These are phyloP conservation scores for Colletotrichum tanaceti DNA, from an alignment of 2,329 filamentous ascomycete species.

Conservation along the genomic window DNA sequence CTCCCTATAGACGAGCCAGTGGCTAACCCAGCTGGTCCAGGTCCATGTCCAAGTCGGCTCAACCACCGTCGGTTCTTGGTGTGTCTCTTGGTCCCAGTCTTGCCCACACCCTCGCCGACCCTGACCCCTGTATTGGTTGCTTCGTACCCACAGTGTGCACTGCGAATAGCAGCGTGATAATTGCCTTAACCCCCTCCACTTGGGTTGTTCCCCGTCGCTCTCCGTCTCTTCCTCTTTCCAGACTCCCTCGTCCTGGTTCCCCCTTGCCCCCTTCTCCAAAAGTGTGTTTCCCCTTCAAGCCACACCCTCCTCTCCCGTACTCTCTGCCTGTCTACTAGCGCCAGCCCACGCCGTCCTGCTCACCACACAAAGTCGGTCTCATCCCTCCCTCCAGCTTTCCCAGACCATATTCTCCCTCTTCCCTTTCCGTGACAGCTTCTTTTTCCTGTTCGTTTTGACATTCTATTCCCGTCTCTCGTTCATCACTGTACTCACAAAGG, in stretches of 20 bases:
- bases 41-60: not conserved
- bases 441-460: slow-evolving; percentile 38
- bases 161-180: slow-evolving; percentile 39
- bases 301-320: slow-evolving; percentile 26
- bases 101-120: slow-evolving; percentile 20
- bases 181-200: slow-evolving; percentile 34
- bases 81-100: not conserved
- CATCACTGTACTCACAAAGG: slow-evolving; percentile 29
- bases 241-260: not conserved
- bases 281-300: slow-evolving; percentile 39
- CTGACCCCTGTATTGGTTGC: slow-evolving; percentile 35
- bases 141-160: slow-evolving; percentile 37
- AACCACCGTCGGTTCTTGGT: slow-evolving; percentile 15
- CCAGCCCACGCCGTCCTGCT: slow-evolving; percentile 14
- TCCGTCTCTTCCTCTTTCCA: slow-evolving; percentile 18
- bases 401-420: slow-evolving; percentile 32
- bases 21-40: not conserved
- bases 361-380: slow-evolving; percentile 36
- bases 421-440: slow-evolving; percentile 40
- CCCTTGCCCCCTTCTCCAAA: slow-evolving; percentile 22
- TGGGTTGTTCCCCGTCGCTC: slow-evolving; percentile 28
- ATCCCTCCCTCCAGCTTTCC: slow-evolving; percentile 32
- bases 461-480: slow-evolving; percentile 56
- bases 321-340: slow-evolving; percentile 6
- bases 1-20: not conserved